Conservation (phyloP, 495 filamentous ascomycete species). For the Patellaria atrata region DNA sequence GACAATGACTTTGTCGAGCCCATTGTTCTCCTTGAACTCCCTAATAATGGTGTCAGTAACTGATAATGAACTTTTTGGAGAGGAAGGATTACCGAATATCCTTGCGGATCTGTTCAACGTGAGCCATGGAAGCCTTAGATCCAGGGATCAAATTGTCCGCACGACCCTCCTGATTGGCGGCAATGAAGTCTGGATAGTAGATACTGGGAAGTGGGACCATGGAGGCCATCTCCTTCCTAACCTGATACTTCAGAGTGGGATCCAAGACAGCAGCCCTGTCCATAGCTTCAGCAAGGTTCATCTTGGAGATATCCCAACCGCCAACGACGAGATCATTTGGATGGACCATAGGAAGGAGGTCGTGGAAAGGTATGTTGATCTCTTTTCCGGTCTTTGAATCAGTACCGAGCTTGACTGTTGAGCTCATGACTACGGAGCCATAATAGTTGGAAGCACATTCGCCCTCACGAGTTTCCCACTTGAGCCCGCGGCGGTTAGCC, state of each 20-base stretch:
- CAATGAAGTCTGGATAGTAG: slow-evolving; percentile 99
- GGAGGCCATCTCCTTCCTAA: slow-evolving; percentile 81
- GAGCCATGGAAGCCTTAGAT: slow-evolving; percentile 64
- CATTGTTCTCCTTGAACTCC: slow-evolving; percentile 78
- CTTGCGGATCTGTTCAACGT: slow-evolving; percentile 86
- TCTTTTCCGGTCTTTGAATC: slow-evolving; percentile 75
- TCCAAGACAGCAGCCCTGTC: slow-evolving; percentile 90
- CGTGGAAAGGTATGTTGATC: slow-evolving; percentile 90
- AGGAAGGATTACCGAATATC: slow-evolving; percentile 94
- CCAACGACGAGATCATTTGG: slow-evolving; percentile 92
- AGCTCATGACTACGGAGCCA: slow-evolving; percentile 90
- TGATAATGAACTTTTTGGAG: no score
- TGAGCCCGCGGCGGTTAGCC: slow-evolving; percentile 74
- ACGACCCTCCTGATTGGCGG: slow-evolving; percentile 93
- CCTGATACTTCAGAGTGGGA: slow-evolving; percentile 72
- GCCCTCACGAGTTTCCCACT: slow-evolving; percentile 90
- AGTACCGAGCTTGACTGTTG: slow-evolving; percentile 89
- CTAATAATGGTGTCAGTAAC: slow-evolving; percentile 29
- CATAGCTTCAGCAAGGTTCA: slow-evolving; percentile 87
- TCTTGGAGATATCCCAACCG: slow-evolving; percentile 89
- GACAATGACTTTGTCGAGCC: slow-evolving; percentile 89
- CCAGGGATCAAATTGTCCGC: slow-evolving; percentile 84
- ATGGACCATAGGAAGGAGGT: slow-evolving; percentile 92
- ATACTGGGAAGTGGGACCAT: slow-evolving; percentile 87
- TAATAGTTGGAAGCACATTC: slow-evolving; percentile 84